phyloP scores from a whole-genome alignment of 2,329 filamentous ascomycete genomes.

The Aureobasidium melanogenum region DNA sequence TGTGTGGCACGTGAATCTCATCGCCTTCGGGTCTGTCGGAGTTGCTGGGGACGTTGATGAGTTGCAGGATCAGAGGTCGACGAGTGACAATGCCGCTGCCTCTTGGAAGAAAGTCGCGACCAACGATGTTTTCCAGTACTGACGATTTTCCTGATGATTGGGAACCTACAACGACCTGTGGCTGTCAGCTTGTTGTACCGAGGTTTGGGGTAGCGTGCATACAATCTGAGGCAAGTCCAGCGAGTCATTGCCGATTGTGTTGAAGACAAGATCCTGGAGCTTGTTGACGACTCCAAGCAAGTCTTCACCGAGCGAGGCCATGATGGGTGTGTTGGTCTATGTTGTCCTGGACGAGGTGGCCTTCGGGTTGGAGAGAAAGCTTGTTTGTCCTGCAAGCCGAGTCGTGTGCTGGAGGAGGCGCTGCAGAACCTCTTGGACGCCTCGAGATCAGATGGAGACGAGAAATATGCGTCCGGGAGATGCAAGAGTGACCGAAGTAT shows the following conservation, averaged over 20 bases:
- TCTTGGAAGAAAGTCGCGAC: constrained; percentile 90
- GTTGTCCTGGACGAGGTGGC: background rate
- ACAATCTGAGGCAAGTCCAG: constrained; percentile 97
- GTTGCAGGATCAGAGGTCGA: constrained; percentile 87
- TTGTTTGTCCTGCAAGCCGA: constrained; percentile 2
- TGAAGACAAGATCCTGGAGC: constrained; percentile 97
- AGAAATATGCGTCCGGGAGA: background rate
- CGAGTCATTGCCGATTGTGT: constrained; percentile 98
- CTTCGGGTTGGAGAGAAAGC: background rate
- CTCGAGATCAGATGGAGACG: background rate
- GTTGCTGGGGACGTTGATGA: constrained; percentile 85
- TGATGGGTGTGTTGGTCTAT: constrained; percentile 31
- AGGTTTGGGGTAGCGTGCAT: constrained; percentile 29
- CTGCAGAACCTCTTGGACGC: background rate
- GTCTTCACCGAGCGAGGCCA: constrained; percentile 94
- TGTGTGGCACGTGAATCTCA: constrained; percentile 61
- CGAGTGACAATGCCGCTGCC: constrained; percentile 95
- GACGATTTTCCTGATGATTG: constrained; percentile 98
- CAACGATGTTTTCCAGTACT: constrained; percentile 97
- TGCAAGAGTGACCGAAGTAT: background rate
- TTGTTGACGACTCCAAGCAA: constrained; percentile 94
- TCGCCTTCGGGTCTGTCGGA: constrained; percentile 61
- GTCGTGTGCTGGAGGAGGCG: background rate
- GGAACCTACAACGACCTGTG: constrained; percentile 90
- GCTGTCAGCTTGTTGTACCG: background rate